Evolutionary conservation across 768 basidiomycete species (phyloP).

Genomic region (Termitomyces sp.): DNA sequence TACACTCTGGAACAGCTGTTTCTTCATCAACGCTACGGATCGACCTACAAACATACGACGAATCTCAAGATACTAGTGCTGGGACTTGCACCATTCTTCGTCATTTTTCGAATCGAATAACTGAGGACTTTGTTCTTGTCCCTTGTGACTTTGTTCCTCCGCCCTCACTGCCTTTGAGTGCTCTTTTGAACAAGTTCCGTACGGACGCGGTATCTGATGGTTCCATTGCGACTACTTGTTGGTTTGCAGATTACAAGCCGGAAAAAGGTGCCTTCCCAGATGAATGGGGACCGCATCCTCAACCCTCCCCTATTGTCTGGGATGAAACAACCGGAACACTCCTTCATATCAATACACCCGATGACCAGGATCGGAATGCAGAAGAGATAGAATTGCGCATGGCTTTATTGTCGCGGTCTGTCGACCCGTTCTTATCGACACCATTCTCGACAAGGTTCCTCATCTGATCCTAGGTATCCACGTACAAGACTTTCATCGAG

Average conservation of each 20-base stretch:
- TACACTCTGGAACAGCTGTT: slow-evolving; percentile 62
- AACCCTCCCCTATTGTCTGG: slow-evolving; percentile 58
- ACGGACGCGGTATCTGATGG: slow-evolving; percentile 62
- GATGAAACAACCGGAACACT: slow-evolving; percentile 63
- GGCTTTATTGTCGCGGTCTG: slow-evolving; percentile 65
- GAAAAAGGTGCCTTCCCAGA: slow-evolving; percentile 58
- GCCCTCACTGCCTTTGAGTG: slow-evolving; percentile 60
- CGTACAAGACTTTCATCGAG: slow-evolving; percentile 61
- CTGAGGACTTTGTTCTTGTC: slow-evolving; percentile 83
- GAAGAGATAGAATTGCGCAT: slow-evolving; percentile 76
- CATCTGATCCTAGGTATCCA: slow-evolving; percentile 53
- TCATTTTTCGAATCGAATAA: slow-evolving; percentile 72
- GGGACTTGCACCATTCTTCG: slow-evolving; percentile 77
- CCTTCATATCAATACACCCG: slow-evolving; percentile 68
- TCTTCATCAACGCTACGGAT: slow-evolving; percentile 66
- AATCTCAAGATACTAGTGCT: slow-evolving; percentile 57
- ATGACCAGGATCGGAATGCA: slow-evolving; percentile 61
- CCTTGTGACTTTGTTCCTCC: slow-evolving; percentile 92
- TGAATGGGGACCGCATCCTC: slow-evolving; percentile 57
- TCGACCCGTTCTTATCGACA: slow-evolving; percentile 5
- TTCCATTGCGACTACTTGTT: slow-evolving; percentile 63
- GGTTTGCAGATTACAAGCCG: slow-evolving; percentile 47
- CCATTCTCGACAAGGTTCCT: not conserved
- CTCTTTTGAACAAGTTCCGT: slow-evolving; percentile 79
- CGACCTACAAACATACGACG: slow-evolving; percentile 78